Evolutionary conservation across 139 green algal genomes (phyloP).

Genomic region (Chlorella sorokiniana): DNA sequence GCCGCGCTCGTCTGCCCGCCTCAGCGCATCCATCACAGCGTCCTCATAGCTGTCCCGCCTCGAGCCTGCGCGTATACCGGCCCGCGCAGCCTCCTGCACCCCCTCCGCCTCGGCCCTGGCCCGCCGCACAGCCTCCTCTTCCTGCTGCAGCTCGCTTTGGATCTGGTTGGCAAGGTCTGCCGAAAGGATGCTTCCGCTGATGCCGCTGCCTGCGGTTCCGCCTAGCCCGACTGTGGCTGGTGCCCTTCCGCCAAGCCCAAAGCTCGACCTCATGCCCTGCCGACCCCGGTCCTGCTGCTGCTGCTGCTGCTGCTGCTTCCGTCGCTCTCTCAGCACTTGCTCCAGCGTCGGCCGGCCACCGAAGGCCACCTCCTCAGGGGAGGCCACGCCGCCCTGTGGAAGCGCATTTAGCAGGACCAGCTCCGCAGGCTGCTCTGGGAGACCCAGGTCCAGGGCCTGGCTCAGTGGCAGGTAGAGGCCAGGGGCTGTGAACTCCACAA

Average conservation of each 20-base stretch:
- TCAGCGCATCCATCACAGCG: no score
- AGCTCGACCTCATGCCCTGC: neutral
- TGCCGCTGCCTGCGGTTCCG: neutral
- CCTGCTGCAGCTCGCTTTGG: neutral
- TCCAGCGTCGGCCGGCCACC: neutral
- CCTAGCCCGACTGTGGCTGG: neutral
- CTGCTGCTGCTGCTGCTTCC: neutral
- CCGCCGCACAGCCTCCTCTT: neutral
- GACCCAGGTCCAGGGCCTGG: neutral
- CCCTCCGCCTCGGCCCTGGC: neutral
- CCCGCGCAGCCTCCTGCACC: neutral
- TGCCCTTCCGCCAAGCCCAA: neutral
- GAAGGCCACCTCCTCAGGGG: neutral
- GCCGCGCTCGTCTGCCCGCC: no score
- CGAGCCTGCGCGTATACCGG: no score
- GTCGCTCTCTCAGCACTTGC: neutral
- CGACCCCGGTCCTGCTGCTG: neutral
- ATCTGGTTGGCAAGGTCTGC: neutral
- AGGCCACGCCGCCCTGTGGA: neutral
- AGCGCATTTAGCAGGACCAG: neutral
- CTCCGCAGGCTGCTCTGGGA: neutral
- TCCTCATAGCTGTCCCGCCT: no score
- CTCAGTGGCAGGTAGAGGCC: conserved; percentile 11
- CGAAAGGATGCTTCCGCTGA: neutral
- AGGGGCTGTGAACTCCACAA: conserved; percentile 18